These are phyloP conservation scores for Rhexocercosporidium sp. DNA, from an alignment of 2,329 filamentous ascomycete species.

Conservation along the genomic window DNA sequence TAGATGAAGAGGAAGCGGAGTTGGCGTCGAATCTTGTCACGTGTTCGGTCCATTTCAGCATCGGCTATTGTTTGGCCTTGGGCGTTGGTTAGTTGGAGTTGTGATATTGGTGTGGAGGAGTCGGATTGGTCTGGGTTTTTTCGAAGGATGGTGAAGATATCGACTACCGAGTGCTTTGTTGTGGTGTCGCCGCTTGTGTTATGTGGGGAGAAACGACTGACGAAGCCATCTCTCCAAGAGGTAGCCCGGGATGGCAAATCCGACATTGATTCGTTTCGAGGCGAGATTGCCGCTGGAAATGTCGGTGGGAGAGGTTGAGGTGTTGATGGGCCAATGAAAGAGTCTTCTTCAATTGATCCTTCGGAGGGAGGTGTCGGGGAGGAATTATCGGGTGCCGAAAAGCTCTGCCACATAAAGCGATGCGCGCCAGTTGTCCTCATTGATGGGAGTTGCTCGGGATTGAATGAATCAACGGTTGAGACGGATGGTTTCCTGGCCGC, in stretches of 20 bases:
- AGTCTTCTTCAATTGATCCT: constrained; percentile 31
- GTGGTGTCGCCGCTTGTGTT: constrained; percentile 17
- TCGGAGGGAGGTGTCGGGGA: constrained; percentile 28
- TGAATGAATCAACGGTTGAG: constrained; percentile 28
- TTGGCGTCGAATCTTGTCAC: constrained; percentile 67
- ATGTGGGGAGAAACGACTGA: constrained; percentile 29
- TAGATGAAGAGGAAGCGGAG: constrained; percentile 78
- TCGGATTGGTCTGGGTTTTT: constrained; percentile 25
- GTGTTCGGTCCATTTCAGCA: constrained; percentile 46
- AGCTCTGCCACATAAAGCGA: constrained; percentile 39
- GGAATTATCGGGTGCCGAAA: constrained; percentile 28
- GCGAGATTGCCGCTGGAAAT: constrained; percentile 10
- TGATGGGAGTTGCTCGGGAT: constrained; percentile 4
- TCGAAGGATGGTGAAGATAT: constrained; percentile 34
- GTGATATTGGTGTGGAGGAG: constrained; percentile 24
- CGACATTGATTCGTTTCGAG: constrained; percentile 13
- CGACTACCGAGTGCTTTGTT: constrained; percentile 27
- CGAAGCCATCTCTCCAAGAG: constrained; percentile 32
- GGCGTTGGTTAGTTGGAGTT: constrained; percentile 37
- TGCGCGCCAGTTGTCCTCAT: constrained; percentile 29
- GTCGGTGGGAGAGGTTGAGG: constrained; percentile 26
- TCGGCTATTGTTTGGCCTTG: constrained; percentile 40
- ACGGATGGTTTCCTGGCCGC: constrained; percentile 26
- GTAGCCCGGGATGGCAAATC: constrained; percentile 25
- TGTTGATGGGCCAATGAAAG: constrained; percentile 29